Base-by-base conservation (phyloP, 495 filamentous ascomycete genomes). In the Penicillium antarcticum region DNA sequence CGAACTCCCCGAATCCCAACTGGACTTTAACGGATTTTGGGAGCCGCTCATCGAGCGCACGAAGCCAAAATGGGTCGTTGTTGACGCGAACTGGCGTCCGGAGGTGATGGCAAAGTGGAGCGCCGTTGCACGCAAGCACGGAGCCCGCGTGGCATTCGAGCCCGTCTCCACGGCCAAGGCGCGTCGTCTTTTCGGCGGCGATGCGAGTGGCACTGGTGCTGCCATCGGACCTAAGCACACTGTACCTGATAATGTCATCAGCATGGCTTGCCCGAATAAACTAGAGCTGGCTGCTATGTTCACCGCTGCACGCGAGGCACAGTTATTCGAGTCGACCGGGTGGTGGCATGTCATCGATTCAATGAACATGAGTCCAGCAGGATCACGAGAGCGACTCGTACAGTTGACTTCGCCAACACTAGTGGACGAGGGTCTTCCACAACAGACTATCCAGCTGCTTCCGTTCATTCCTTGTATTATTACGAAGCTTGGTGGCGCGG, bases 101-200 rank as follows among this genome's bases (percentile, higher is more conserved):
- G 55, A 65, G 29, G 77, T 84, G 21, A 75, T 92, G 12, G 71
- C 72, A 29, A 74, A 77, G 40, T 91, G 86, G 87, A 68, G 85
- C 32, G 49, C 65, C 8, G 60, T 81, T n/a, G 87, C 75, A 23
- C 80, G 78, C 46, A 66, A 67, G 39, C 57, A 77, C 47, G 70
- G 71, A 13, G 76, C 82, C 7, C 71, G 75, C 2, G 76, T 91
- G n/a, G 86, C 86, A 13, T 95, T 92, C 56, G 94, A 98, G 64
- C 94, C 94, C n/a, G 95, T 97, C 9, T 94, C 89, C 2, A 76
- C 76, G 2, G 80, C 78, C 38, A 98, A 98, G 67, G 79, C 88
- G 7, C 70, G 78, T 8, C 75, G 85, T 3, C 67, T 97, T 4
- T 91, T 97, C 59, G 65, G 69, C 19, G 56, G 61, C 6, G 51